phyloP scores from a whole-genome alignment of 1,284 basidiomycete genomes.

The Rhodotorula glutinis region DNA sequence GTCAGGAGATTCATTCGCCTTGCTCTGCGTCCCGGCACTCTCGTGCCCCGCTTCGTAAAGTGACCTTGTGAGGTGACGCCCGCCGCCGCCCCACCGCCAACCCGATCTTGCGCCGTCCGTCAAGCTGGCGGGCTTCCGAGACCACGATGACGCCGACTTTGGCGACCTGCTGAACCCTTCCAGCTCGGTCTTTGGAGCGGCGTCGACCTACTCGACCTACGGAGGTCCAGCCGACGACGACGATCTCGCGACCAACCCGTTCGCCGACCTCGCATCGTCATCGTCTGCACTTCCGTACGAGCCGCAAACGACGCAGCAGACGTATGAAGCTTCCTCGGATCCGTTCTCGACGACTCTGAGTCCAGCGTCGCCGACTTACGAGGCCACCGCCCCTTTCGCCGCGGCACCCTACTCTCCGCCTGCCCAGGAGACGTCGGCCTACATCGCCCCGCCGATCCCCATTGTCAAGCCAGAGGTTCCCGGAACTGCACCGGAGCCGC shows the following conservation, averaged over 20 bases:
- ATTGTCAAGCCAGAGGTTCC: neutral
- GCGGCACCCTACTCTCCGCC: neutral
- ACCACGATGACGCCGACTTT: slow-evolving; percentile 24
- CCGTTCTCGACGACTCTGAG: neutral
- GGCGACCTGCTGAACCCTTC: slow-evolving; percentile 22
- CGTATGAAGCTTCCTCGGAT: neutral
- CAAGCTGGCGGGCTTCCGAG: slow-evolving; percentile 32
- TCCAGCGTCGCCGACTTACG: neutral
- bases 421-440: neutral
- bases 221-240: slow-evolving; percentile 12
- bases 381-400: neutral
- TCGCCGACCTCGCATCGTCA: slow-evolving; percentile 27
- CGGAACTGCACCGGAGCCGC: neutral
- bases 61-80: no score
- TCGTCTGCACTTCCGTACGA: slow-evolving; percentile 2
- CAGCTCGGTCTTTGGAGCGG: slow-evolving; percentile 10
- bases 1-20: no score
- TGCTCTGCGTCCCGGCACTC: no score
- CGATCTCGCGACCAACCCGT: slow-evolving; percentile 32
- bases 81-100: neutral
- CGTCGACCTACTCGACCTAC: slow-evolving; percentile 13
- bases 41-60: no score
- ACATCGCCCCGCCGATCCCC: neutral
- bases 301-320: neutral
- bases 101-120: neutral